Percentiles rank a stretch among this genome's conserved stretches.
These are phyloP conservation scores for Crinitomyces ghanaensis DNA, from an alignment of 805 yeast genomes.

Conservation along the genomic window DNA sequence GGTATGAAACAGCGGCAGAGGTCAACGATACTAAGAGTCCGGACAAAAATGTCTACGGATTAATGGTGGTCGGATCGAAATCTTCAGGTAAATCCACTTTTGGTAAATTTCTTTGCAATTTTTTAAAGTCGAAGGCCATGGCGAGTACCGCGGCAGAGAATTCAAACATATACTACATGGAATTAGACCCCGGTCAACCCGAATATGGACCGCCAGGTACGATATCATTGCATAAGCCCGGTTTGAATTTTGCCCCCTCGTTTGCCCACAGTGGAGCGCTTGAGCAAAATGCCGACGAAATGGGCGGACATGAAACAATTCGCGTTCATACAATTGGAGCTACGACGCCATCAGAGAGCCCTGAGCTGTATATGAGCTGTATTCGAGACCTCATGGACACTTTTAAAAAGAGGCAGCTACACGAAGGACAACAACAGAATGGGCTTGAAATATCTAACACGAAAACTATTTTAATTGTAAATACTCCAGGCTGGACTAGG, in stretches of 20 bases:
- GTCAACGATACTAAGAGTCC: constrained; percentile 2
- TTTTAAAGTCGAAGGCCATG: constrained; percentile 24
- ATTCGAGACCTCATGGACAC: constrained; percentile 32
- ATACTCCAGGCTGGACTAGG: constrained; percentile 86
- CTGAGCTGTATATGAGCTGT: constrained; percentile 39
- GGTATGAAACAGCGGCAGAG: constrained; percentile 14
- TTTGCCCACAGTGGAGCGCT: constrained; percentile 22
- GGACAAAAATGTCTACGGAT: constrained; percentile 12
- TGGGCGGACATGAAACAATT: constrained; percentile 10
- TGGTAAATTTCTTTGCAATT: constrained; percentile 42
- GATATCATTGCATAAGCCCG: constrained; percentile 40
- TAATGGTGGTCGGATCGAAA: constrained; percentile 51
- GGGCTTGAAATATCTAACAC: too few species aligned
- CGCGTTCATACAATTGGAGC: constrained; percentile 45
- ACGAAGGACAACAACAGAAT: too few species aligned
- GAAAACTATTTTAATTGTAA: constrained; percentile 40
- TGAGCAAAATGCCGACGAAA: too few species aligned
- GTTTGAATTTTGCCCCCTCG: constrained; percentile 31
- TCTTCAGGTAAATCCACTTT: constrained; percentile 78
- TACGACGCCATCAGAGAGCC: constrained; percentile 55
- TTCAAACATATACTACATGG: constrained; percentile 41
- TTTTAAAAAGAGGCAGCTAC: constrained; percentile 14
- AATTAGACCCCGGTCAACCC: constrained; percentile 85
- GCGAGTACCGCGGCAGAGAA: constrained; percentile 15
- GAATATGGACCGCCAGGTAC: constrained; percentile 66